Base-by-base conservation (phyloP, 2,329 filamentous ascomycete genomes). In the Hypomyces rosellus region DNA sequence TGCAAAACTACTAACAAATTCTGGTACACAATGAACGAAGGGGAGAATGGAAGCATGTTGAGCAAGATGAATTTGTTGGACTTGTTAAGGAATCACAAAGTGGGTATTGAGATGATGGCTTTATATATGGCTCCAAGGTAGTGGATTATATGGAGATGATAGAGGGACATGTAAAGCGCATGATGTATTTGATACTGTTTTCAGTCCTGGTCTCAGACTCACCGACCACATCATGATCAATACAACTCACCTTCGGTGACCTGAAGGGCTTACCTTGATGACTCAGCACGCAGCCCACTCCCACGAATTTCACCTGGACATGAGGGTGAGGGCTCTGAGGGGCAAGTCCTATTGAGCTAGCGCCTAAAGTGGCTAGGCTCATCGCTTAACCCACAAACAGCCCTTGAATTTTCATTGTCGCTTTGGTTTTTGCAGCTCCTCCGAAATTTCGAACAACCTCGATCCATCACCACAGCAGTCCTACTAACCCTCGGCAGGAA, bases 371-470 rank as follows among this genome's bases (percentile, higher is more conserved):
- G 34, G 60, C 51, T 57, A 69, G 68, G 65, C 45, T 46, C 52
- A 43, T 67, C 65, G 62, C 64, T 69, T 69, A 68, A 58, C 67
- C 64, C 65, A 68, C 67, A 70, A 65, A 66, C 59, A 61, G 56
- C 56, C 55, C 53, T 46, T 58, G 55, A 65, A 63, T 63, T 66
- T 65, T 67, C 58, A 59, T 56, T 57, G 55, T 70, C 73, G 59
- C 63, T 69, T 65, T 22, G 39, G 38, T 46, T 54, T 55, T 60
- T 48, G 54, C 57, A 46, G 50, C 20, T 52, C 56, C 54, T 59
- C 58, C 48, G 56, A 62, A 63, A 55, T 65, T 65, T 64, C 55
- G 61, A 65, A 57, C 61, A 57, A 56, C 59, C 60, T 55, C 54
- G 54, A 41, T 48, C 51, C 51, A 37, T 59, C 53, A 30, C 25